A percentile compares a stretch with the other conserved stretches of the same genome.
phyloP scores from a whole-genome alignment of 73 alveolate genomes.

The Effrenium voratum region DNA sequence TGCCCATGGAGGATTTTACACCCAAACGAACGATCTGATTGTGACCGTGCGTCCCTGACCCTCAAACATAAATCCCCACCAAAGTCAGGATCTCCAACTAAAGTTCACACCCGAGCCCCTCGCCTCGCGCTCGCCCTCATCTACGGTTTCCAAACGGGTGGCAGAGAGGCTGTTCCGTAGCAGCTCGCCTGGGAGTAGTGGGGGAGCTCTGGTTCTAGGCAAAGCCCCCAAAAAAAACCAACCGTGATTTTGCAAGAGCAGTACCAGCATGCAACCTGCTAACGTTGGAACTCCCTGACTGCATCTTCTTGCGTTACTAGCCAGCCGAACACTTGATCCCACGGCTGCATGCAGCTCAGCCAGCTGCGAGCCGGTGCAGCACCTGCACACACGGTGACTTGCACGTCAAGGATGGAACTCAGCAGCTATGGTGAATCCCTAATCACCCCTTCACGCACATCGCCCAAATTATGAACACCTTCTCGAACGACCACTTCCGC shows the following conservation, averaged over 20 bases:
- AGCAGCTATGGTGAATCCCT: too few species aligned
- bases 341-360: too few species aligned
- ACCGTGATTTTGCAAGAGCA: not conserved
- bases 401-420: too few species aligned
- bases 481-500: too few species aligned
- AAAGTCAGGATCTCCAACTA: not conserved
- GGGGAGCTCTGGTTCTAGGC: not conserved
- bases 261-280: not conserved
- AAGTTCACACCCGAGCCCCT: not conserved
- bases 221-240: not conserved
- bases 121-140: constrained; percentile 41
- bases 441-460: too few species aligned
- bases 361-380: too few species aligned
- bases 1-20: too few species aligned
- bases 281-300: too few species aligned
- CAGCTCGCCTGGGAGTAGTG: constrained; percentile 42
- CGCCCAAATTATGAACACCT: too few species aligned
- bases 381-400: too few species aligned
- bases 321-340: not conserved
- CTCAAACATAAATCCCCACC: not conserved
- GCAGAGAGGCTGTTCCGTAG: constrained; percentile 24
- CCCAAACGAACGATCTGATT: too few species aligned
- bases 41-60: too few species aligned
- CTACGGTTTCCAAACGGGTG: constrained; percentile 69
- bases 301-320: not conserved